Base-by-base conservation (phyloP, 228 moss, liverwort and hornwort species). In the Sphagnum magellanicum region DNA sequence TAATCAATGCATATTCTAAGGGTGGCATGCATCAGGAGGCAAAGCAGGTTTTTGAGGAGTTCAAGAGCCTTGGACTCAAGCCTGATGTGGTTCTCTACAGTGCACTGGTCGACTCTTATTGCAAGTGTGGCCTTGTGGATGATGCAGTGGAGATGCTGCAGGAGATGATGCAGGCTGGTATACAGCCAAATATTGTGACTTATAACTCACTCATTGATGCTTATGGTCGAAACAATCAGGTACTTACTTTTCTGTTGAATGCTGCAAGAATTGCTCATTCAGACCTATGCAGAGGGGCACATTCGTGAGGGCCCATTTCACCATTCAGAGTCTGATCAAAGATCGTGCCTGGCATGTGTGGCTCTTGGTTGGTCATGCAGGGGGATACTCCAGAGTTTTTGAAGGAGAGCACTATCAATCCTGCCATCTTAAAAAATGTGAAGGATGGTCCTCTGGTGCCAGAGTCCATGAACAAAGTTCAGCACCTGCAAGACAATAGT, bases 151-250 rank as follows among this genome's bases (percentile, higher is more conserved):
- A 88, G 61, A 61, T 97, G 60, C 74, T 97, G 51, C 91, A 93
- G 65, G 97, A 97, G 74, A 97, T 97, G 97, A 89, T 89, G 90
- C 81, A 83, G 67, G 84, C 91, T 51, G 97, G 97, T 0, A 97
- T 97, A 58, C 93, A 90, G 79, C 97, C 97, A 13, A 97, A 97
- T 68, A 97, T 97, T 15, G 93, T 97, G 63, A 97, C 97, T 0
- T 97, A 93, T 81, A 97, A 97, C 70, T 97, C 93, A n/a, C 88
- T 97, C 50, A 97, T 97, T 63, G 97, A 97, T 74, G 97, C 97
- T 0, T 97, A 90, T 62, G 97, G 93, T 16, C 91, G 97, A 5
- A 85, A 82, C 59, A 87, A 81, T 16, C 91, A 93, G 88, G 92
- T 92, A 69, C 46, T 63, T 12, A 51, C 32, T 12, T 60, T 51